These are phyloP conservation scores for Canavalia gladiata DNA, from an alignment of 306 rosid genomes.

Conservation along the genomic window DNA sequence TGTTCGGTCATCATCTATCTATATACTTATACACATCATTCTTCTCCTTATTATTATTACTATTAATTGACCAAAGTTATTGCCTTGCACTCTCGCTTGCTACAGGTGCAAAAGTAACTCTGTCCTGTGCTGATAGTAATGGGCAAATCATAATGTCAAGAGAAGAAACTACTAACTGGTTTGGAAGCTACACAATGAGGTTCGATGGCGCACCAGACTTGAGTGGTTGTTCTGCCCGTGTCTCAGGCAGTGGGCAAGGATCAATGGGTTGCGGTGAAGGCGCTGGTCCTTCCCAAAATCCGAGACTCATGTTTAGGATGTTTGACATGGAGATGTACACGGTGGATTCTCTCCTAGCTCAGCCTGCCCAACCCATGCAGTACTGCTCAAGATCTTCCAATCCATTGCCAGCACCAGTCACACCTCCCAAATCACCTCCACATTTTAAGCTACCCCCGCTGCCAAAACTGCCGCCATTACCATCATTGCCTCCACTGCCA, in stretches of 20 bases:
- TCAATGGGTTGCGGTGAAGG: constrained; percentile 63
- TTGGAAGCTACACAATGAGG: constrained; percentile 73
- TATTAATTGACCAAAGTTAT: constrained; percentile 28
- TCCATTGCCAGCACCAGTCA: constrained; percentile 53
- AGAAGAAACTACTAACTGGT: constrained; percentile 83
- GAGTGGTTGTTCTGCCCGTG: constrained; percentile 66
- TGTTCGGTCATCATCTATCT: neutral
- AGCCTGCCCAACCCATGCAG: constrained; percentile 83
- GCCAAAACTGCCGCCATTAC: constrained; percentile 50
- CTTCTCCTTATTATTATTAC: neutral
- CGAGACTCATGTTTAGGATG: constrained; percentile 75
- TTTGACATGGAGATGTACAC: constrained; percentile 78
- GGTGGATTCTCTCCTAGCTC: constrained; percentile 79
- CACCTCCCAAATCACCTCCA: constrained; percentile 52
- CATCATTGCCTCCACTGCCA: constrained; percentile 55
- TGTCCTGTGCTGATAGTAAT: constrained; percentile 70
- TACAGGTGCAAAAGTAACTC: constrained; percentile 79
- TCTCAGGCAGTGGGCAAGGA: constrained; percentile 62
- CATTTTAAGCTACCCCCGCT: constrained; percentile 59
- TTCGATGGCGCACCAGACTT: constrained; percentile 84
- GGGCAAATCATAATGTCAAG: constrained; percentile 74
- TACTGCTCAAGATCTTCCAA: constrained; percentile 68
- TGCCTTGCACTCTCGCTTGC: constrained; percentile 29
- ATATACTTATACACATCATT: neutral
- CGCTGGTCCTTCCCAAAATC: constrained; percentile 75